Conservation (phyloP, 805 yeast genomes). For the Wickerhamiella australiensis region DNA sequence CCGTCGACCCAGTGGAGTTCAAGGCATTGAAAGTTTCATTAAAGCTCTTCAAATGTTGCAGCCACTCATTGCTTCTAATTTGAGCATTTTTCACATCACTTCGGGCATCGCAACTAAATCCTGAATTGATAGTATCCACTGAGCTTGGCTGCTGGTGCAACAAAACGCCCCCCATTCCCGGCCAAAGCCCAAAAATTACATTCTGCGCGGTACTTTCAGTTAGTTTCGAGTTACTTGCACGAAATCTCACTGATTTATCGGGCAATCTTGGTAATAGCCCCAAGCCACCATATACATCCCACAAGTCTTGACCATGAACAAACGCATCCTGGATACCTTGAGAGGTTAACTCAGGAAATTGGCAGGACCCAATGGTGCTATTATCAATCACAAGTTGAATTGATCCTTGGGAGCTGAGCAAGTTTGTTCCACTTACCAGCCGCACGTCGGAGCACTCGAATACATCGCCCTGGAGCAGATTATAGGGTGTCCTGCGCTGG, state of each 20-base stretch:
- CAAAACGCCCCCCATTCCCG: constrained; percentile 26
- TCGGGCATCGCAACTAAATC: constrained; percentile 29
- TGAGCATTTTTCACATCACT: constrained; percentile 23
- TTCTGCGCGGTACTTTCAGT: constrained; percentile 34
- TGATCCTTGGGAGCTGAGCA: constrained; percentile 12
- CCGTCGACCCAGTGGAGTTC: constrained; percentile 23
- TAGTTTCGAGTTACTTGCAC: constrained; percentile 33
- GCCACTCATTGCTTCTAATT: constrained; percentile 29
- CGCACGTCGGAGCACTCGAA: constrained; percentile 27
- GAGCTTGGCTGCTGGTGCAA: constrained; percentile 26
- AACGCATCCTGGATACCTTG: constrained; percentile 33
- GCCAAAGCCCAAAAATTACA: constrained; percentile 32
- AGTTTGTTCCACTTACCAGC: constrained; percentile 25
- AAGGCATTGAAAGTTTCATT: constrained; percentile 24
- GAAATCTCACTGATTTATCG: constrained; percentile 25
- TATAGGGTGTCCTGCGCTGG: constrained; percentile 36
- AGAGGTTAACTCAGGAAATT: constrained; percentile 32
- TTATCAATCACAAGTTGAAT: constrained; percentile 17
- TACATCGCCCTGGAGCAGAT: constrained; percentile 29
- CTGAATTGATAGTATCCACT: constrained; percentile 32
- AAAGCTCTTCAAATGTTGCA: constrained; percentile 28
- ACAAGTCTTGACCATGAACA: constrained; percentile 33
- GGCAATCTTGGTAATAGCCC: constrained; percentile 29
- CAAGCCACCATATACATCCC: constrained; percentile 30
- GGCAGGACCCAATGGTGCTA: constrained; percentile 27